Evolutionary conservation across 169 alveolate genomes (phyloP).

Genomic region (Plasmodium relictum): DNA sequence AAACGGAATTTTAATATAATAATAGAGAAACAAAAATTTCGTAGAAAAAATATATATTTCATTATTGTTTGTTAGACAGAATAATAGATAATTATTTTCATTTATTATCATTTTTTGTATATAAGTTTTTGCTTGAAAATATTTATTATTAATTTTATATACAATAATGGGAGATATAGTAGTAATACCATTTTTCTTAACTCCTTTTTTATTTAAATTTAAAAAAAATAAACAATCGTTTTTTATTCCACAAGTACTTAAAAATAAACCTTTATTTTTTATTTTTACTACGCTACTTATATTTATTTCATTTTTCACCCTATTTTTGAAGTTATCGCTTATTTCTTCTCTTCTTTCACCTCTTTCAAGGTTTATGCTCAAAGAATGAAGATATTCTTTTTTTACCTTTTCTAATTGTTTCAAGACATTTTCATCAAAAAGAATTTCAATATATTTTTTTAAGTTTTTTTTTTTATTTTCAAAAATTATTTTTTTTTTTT

Average conservation of each 20-base stretch:
- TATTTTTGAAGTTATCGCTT: not conserved
- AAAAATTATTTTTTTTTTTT: not conserved
- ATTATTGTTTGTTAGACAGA: constrained; percentile 52
- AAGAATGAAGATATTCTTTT: constrained; percentile 11
- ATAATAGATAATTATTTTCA: constrained; percentile 32
- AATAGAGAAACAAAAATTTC: constrained; percentile 38
- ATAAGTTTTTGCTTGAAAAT: constrained; percentile 6
- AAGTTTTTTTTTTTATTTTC: constrained; percentile 36
- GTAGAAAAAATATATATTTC: constrained; percentile 46
- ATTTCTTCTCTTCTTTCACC: constrained; percentile 20
- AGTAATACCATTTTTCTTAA: not conserved
- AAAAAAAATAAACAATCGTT: constrained; percentile 43
- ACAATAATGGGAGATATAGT: constrained; percentile 24
- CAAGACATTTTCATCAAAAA: constrained; percentile 3
- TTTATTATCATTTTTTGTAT: constrained; percentile 39
- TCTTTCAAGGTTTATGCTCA: constrained; percentile 31
- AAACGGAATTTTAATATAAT: constrained; percentile 36
- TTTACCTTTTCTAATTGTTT: constrained; percentile 13
- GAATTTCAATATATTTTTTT: constrained; percentile 29
- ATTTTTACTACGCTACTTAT: constrained; percentile 25
- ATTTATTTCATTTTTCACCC: constrained; percentile 11
- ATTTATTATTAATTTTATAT: constrained; percentile 14
- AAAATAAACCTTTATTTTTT: constrained; percentile 26
- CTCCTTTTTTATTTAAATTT: constrained; percentile 7
- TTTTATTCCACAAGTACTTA: constrained; percentile 35